These are phyloP conservation scores for Phlebiopsis flavidoalba DNA, from an alignment of 768 basidiomycete genomes.

Conservation along the genomic window DNA sequence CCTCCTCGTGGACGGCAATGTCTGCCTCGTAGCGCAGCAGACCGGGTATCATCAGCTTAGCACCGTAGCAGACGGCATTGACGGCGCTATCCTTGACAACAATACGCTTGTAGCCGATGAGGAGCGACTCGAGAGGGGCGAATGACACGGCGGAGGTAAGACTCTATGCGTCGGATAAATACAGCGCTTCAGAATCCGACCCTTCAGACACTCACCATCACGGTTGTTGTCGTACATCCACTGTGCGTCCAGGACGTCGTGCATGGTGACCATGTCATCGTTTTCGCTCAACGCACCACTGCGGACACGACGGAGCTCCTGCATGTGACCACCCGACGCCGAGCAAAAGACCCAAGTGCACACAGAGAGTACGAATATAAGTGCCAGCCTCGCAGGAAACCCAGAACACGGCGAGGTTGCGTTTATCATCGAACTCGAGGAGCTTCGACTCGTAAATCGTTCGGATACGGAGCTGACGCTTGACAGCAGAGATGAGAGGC, in stretches of 20 bases:
- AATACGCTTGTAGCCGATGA: constrained; percentile 96
- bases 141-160: constrained; percentile 93
- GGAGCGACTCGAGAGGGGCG: constrained; percentile 89
- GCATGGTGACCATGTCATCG: constrained; percentile 99
- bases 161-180: constrained; percentile 50
- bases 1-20: constrained; percentile 91
- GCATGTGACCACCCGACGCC: constrained; percentile 99
- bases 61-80: constrained; percentile 98
- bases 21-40: constrained; percentile 94
- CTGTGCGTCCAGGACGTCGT: constrained; percentile 98
- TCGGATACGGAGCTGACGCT: constrained; percentile 94
- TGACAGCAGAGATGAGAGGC: constrained; percentile 97
- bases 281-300: constrained; percentile 97
- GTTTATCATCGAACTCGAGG: constrained; percentile 95
- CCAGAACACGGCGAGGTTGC: constrained; percentile 97
- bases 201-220: constrained; percentile 58
- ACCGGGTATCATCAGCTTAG: constrained; percentile 99
- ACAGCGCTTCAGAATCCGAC: neutral
- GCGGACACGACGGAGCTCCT: constrained; percentile 91
- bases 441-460: constrained; percentile 96
- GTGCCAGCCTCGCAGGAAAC: constrained; percentile 98
- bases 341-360: constrained; percentile 88
- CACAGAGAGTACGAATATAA: constrained; percentile 95
- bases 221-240: constrained; percentile 98
- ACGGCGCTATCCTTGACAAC: constrained; percentile 99